Evolutionary conservation across 2,329 filamentous ascomycete species (phyloP).

Genomic region (Neopestalotiopsis clavispora): DNA sequence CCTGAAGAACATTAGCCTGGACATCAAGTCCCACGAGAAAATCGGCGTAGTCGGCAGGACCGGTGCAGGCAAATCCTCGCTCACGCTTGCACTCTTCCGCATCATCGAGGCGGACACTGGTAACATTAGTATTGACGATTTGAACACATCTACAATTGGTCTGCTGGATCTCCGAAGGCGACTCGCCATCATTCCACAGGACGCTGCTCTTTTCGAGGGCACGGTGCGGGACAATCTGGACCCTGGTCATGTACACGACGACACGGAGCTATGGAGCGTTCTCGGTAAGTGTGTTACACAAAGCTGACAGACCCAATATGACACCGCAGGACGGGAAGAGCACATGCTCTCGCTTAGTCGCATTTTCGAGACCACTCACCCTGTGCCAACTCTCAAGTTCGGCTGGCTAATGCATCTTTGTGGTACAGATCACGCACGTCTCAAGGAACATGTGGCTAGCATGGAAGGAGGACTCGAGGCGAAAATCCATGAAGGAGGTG

Average conservation of each 20-base stretch:
- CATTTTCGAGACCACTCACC: constrained; percentile 23
- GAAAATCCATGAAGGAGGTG: constrained; percentile 90
- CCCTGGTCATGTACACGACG: constrained; percentile 91
- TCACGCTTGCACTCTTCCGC: constrained; percentile 91
- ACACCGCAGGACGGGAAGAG: constrained; percentile 27
- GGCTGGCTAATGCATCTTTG: constrained; percentile 43
- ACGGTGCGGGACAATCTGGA: constrained; percentile 94
- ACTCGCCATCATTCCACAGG: constrained; percentile 95
- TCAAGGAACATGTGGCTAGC: constrained; percentile 85
- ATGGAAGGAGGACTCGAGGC: constrained; percentile 94
- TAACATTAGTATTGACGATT: constrained; percentile 83
- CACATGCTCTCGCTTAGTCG: constrained; percentile 27
- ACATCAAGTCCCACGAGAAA: constrained; percentile 96
- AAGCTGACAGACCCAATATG: constrained; percentile 25
- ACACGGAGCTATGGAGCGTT: constrained; percentile 96
- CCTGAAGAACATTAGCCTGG: constrained; percentile 87
- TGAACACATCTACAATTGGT: constrained; percentile 91
- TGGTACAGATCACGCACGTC: constrained; percentile 79
- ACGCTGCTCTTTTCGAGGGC: constrained; percentile 93
- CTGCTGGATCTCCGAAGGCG: constrained; percentile 86
- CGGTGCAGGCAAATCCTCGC: constrained; percentile 92
- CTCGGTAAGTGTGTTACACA: constrained; percentile 67
- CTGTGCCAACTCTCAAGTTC: constrained; percentile 24
- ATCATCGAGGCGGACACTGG: constrained; percentile 89
- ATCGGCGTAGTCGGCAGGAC: constrained; percentile 97